Conservation (phyloP, 345 rosid genomes). For the Theobroma cacao region DNA sequence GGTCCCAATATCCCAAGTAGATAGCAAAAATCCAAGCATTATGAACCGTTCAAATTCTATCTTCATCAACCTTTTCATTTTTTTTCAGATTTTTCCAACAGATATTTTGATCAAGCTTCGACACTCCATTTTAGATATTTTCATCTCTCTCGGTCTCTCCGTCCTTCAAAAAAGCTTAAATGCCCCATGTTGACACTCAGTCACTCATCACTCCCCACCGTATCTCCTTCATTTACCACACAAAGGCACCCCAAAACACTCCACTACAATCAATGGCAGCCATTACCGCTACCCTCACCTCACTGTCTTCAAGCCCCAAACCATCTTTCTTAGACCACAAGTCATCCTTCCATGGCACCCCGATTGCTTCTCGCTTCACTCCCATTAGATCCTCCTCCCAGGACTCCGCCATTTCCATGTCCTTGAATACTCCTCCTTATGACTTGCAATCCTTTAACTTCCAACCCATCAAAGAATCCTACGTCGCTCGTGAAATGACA, state of each 20-base stretch:
- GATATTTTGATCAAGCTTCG: conserved; percentile 15
- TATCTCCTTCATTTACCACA: background rate
- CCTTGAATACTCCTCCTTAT: conserved; percentile 34
- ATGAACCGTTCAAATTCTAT: conserved; percentile 21
- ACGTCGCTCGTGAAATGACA: conserved; percentile 66
- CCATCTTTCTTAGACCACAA: conserved; percentile 22
- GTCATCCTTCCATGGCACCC: conserved; percentile 29
- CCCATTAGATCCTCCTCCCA: conserved; percentile 5
- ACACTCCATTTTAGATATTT: conserved; percentile 12
- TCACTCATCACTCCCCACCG: background rate
- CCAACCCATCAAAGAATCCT: conserved; percentile 59
- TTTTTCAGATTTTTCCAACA: background rate
- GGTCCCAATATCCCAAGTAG: background rate
- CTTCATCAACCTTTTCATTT: background rate
- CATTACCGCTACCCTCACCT: conserved; percentile 26
- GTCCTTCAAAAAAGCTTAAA: background rate
- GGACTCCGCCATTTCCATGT: conserved; percentile 22
- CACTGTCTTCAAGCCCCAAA: conserved; percentile 24
- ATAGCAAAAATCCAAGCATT: conserved; percentile 5
- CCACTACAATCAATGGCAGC: conserved; percentile 9
- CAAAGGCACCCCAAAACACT: background rate
- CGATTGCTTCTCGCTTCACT: conserved; percentile 14
- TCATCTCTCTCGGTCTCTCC: conserved; percentile 6
- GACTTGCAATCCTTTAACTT: conserved; percentile 54
- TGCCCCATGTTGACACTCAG: background rate